These are phyloP conservation scores for Lagenidium sp. DNA, from an alignment of 352 stramenopile species.

Conservation along the genomic window DNA sequence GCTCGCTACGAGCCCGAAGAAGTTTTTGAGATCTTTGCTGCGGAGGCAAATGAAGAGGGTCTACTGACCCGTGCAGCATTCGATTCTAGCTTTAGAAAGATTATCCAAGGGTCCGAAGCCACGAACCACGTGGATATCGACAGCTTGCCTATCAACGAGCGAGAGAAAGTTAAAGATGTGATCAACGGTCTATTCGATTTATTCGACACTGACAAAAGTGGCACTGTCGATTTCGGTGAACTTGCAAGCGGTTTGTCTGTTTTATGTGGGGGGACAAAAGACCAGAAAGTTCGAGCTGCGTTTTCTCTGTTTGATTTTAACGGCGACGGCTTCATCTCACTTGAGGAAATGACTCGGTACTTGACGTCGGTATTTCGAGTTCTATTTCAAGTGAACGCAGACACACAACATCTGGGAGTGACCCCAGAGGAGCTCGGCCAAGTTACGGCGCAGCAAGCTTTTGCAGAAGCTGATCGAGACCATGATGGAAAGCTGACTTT, in stretches of 20 bases:
- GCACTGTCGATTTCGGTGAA: conserved; percentile 75
- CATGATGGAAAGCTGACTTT: conserved; percentile 72
- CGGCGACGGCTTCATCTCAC: conserved; percentile 80
- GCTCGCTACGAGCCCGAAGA: conserved; percentile 65
- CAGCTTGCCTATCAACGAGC: conserved; percentile 12
- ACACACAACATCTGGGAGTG: conserved; percentile 47
- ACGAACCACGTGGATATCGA: conserved; percentile 3
- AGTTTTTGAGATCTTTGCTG: conserved; percentile 84
- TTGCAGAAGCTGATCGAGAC: conserved; percentile 54
- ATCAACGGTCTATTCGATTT: conserved; percentile 71
- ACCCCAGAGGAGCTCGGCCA: conserved; percentile 71
- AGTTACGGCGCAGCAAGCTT: conserved; percentile 71
- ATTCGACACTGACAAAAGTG: conserved; percentile 71
- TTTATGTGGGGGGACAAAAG: conserved; percentile 73
- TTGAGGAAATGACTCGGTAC: conserved; percentile 84
- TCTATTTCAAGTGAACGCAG: conserved; percentile 70
- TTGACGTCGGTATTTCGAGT: conserved; percentile 83
- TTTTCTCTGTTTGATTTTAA: conserved; percentile 88
- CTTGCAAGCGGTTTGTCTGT: conserved; percentile 76
- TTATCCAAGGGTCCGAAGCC: conserved; percentile 28
- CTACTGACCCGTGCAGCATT: conserved; percentile 67
- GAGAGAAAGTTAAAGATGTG: conserved; percentile 42
- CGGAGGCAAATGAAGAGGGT: conserved; percentile 63
- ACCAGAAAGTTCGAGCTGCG: conserved; percentile 79
- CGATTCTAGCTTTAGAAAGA: conserved; percentile 63